Base-by-base conservation (phyloP, 164 flowering plant genomes). In the Piper longum region DNA sequence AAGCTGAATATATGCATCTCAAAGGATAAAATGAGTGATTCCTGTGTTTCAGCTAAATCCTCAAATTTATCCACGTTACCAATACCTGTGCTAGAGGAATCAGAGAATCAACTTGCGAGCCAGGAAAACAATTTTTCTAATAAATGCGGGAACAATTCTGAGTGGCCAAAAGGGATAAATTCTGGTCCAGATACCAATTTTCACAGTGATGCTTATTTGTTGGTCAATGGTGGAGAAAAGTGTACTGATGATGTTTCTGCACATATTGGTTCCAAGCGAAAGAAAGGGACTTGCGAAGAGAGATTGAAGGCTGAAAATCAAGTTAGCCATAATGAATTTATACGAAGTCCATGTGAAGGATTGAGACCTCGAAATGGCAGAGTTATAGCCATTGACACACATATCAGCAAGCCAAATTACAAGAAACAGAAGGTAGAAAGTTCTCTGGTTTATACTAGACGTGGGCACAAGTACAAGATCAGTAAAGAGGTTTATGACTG, bases 311-410 rank as follows among this genome's bases (percentile, higher is more conserved):
- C 60, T 0, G 76, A 79, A 51, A 70, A 63, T 41, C 64, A 66
- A 43, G 16, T 58, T 11, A 19, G 41, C 56, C 57, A 7, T 45
- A 42, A 43, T 69, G 75, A 78, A 16, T 93, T 82, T 72, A 73
- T 79, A 17, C 79, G 74, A 66, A 75, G 97, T 64, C 99, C 99
- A 56, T 93, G 97, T 75, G 99, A 93, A 74, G 91, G 97, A 5
- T 69, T 93, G 76, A 82, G 99, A 71, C 76, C 96, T 56, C 78
- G 99, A 70, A 72, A 64, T 7, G 3, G 51, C 43, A 16, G 43
- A 7, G 19, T 42, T 12, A 48, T n/a, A n/a, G 26, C 43, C 17
- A 7, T n/a, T 68, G 68, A 41, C 18, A 41, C 41, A 16, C 66
- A 77, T n/a, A 18, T 13, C 36, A 26, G 36, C 36, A 8, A 57